phyloP scores from a whole-genome alignment of 202 grass and related monocot species.

The Schoenoplectus tabernaemontani region DNA sequence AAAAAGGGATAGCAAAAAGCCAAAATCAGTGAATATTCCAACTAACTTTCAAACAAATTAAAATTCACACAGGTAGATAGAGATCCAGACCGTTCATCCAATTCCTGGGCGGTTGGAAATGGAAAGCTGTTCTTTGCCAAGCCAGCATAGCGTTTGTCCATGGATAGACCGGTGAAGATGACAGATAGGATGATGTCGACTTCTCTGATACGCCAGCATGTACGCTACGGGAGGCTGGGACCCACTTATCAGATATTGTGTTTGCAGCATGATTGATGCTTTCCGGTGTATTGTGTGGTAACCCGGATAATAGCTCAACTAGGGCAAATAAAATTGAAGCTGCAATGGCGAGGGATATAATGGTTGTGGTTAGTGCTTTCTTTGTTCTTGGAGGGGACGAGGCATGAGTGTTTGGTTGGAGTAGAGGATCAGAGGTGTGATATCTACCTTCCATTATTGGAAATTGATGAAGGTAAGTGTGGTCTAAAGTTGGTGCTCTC shows the following conservation, averaged over 20 bases:
- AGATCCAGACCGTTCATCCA: conserved; percentile 86
- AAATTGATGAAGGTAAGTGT: conserved; percentile 21
- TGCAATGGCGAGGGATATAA: conserved; percentile 29
- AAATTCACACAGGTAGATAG: background rate
- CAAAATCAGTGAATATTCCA: background rate
- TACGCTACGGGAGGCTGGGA: conserved; percentile 28
- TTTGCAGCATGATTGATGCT: background rate
- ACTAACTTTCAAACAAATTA: background rate
- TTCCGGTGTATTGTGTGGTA: background rate
- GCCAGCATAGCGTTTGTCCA: conserved; percentile 80
- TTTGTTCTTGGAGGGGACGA: background rate
- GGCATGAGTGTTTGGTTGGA: conserved; percentile 10
- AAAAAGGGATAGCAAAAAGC: conserved; percentile 1
- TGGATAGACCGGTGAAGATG: conserved; percentile 18
- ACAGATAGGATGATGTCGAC: conserved; percentile 32
- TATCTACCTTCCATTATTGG: conserved; percentile 26
- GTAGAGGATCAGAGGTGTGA: conserved; percentile 22
- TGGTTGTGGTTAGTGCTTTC: background rate
- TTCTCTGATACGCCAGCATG: conserved; percentile 74
- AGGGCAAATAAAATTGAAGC: conserved; percentile 37
- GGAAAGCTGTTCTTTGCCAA: conserved; percentile 90
- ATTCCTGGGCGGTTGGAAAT: conserved; percentile 80
- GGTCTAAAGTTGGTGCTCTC: background rate
- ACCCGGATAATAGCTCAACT: conserved; percentile 5
- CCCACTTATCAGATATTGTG: conserved; percentile 2